Percentiles rank a stretch among this genome's conserved stretches.
phyloP scores from a whole-genome alignment of 2,329 filamentous ascomycete species.

The Colletotrichum magnum region DNA sequence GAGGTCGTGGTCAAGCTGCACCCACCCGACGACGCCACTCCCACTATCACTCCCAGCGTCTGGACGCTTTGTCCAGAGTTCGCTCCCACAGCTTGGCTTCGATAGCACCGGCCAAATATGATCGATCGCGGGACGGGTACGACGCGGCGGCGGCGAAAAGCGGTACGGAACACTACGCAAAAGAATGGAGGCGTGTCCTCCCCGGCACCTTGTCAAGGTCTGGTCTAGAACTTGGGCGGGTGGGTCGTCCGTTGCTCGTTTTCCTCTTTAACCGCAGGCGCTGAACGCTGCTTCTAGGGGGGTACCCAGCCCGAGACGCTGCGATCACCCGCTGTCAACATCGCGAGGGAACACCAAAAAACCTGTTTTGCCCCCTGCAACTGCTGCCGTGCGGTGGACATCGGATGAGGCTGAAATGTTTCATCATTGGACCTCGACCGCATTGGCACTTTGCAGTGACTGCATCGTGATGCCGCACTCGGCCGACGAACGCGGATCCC shows the following conservation, averaged over 20 bases:
- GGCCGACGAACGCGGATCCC: slow-evolving; percentile 28
- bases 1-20: slow-evolving; percentile 16
- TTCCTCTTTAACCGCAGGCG: neutral
- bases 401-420: slow-evolving; percentile 41
- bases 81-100: slow-evolving; percentile 9
- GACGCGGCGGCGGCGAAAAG: slow-evolving; percentile 27
- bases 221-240: slow-evolving; percentile 19
- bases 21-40: slow-evolving; percentile 24
- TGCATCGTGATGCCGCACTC: slow-evolving; percentile 36
- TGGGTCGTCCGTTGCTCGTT: slow-evolving; percentile 19
- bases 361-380: slow-evolving; percentile 38
- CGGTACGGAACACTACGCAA: slow-evolving; percentile 36
- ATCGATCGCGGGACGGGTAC: slow-evolving; percentile 36
- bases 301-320: neutral
- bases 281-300: too few relatives aligned
- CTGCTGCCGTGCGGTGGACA: slow-evolving; percentile 11
- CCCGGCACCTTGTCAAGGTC: too few relatives aligned
- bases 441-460: slow-evolving; percentile 28
- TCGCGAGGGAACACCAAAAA: slow-evolving; percentile 23
- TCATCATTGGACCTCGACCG: slow-evolving; percentile 38
- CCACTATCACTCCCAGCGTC: neutral
- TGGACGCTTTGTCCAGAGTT: slow-evolving; percentile 23
- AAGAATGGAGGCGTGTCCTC: slow-evolving; percentile 13
- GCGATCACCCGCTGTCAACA: slow-evolving; percentile 36
- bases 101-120: slow-evolving; percentile 35